Evolutionary conservation across 2,329 filamentous ascomycete species (phyloP).

Genomic region (Aschersonia sp.): DNA sequence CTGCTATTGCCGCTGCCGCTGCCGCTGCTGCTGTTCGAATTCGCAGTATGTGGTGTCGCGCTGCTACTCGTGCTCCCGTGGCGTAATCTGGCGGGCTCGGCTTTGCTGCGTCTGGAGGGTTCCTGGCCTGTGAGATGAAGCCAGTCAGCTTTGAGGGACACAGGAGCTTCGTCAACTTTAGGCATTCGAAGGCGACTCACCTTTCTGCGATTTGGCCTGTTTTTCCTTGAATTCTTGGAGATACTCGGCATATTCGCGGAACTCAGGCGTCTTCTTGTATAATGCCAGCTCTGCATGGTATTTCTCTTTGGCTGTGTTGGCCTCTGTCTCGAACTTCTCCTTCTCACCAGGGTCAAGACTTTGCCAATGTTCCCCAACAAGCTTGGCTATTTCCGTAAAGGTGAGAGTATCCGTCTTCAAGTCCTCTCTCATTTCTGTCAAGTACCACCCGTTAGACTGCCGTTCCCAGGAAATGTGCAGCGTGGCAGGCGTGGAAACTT

Average conservation of each 20-base stretch:
- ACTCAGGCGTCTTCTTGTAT: constrained; percentile 65
- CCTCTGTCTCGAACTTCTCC: constrained; percentile 58
- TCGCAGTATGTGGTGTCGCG: constrained; percentile 20
- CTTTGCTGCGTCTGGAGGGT: constrained; percentile 30
- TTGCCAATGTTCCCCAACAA: constrained; percentile 74
- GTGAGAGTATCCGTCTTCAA: constrained; percentile 62
- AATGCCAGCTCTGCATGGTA: constrained; percentile 59
- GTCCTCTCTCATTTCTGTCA: constrained; percentile 58
- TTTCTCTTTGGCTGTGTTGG: constrained; percentile 58
- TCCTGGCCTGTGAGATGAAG: constrained; percentile 16
- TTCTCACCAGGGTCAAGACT: constrained; percentile 51
- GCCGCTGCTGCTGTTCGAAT: constrained; percentile 29
- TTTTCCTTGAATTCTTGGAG: constrained; percentile 66
- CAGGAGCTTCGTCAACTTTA: neutral
- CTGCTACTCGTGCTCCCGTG: constrained; percentile 27
- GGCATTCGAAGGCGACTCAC: constrained; percentile 14
- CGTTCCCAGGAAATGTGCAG: neutral
- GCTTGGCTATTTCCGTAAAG: constrained; percentile 72
- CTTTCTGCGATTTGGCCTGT: constrained; percentile 43
- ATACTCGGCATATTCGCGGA: constrained; percentile 55
- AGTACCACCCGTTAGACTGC: neutral
- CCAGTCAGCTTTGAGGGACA: neutral
- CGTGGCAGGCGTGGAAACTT: constrained; percentile 19
- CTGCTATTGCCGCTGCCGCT: constrained; percentile 9
- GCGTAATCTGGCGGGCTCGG: constrained; percentile 22